Base-by-base conservation (phyloP, 116 monocot genomes). In the Papilionanthe hybrid region DNA sequence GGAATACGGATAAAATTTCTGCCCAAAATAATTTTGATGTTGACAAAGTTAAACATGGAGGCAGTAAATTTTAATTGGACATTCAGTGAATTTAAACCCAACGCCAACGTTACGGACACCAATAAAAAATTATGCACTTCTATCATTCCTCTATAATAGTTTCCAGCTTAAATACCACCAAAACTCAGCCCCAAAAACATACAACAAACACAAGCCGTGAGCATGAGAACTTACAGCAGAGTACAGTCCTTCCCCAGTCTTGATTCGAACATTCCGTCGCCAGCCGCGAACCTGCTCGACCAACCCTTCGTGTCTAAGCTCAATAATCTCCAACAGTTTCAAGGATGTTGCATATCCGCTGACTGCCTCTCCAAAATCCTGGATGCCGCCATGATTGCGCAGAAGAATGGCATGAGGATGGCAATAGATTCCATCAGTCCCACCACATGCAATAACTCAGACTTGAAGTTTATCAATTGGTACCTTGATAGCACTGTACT, bases 401-500 rank as follows among this genome's bases (percentile, higher is more conserved):
- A 50, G 77, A 55, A 77, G 30, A 55, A 2, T 32, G 32, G 22
- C 77, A 55, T 77, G 29, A 77, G 20, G 55, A 13, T 30, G 11
- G 49, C 56, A 45, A 42, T 42, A 1, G 12, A 27, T 20, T 32
- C 55, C 47, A 17, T 22, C 75, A 49, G 3, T 49, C 49, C 49
- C 49, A 25, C 48, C 19, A 11, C 77, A 3, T 30, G 13, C 28
- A 55, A 7, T n/a, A 7, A 27, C 0, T 9, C 29, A 10, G 72
- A 83, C 55, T 56, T 72, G 27, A 72, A n/a, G 72, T 22, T 32
- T 29, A 18, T 80, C 77, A 82, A 83, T 44, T 72, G 47, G 32
- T 80, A 74, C 77, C 72, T 86, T 55, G 86, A 83, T 9, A 76
- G 78, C 72, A 58, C 76, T 9, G 45, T 78, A 11, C 77, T 83